Conservation (phyloP, 2,329 filamentous ascomycete genomes). For the Stemphylium lycopersici region DNA sequence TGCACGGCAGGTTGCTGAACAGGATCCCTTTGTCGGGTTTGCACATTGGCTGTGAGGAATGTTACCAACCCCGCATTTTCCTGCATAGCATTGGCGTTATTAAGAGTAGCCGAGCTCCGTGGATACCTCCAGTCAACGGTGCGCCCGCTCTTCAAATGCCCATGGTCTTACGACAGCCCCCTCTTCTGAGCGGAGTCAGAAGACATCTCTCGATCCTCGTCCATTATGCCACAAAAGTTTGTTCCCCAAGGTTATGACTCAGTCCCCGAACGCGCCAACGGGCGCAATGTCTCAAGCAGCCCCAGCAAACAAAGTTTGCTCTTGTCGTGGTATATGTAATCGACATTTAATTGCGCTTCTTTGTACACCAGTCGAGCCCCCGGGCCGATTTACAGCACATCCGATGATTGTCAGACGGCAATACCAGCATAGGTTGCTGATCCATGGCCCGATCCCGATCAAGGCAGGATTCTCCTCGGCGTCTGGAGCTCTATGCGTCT, state of each 20-base stretch:
- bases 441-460: conserved; percentile 11
- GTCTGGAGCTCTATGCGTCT: background rate
- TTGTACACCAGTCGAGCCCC: conserved; percentile 11
- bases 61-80: conserved; percentile 45
- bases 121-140: conserved; percentile 32
- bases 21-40: conserved; percentile 19
- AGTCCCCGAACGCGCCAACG: background rate
- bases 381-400: conserved; percentile 14
- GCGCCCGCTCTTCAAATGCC: conserved; percentile 22
- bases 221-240: background rate
- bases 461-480: background rate
- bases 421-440: conserved; percentile 17
- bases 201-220: conserved; percentile 3
- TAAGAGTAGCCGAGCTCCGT: conserved; percentile 34
- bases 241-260: background rate
- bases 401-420: conserved; percentile 16
- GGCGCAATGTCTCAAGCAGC: background rate
- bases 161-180: background rate
- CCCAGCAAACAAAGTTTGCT: background rate
- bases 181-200: conserved; percentile 3
- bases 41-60: conserved; percentile 29
- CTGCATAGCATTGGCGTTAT: conserved; percentile 37
- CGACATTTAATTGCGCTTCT: background rate
- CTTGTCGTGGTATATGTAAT: background rate
- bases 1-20: conserved; percentile 30